Percentiles rank a stretch among this genome's conserved stretches.
Evolutionary conservation across 768 basidiomycete species (phyloP).

Genomic region (Russula sp.): DNA sequence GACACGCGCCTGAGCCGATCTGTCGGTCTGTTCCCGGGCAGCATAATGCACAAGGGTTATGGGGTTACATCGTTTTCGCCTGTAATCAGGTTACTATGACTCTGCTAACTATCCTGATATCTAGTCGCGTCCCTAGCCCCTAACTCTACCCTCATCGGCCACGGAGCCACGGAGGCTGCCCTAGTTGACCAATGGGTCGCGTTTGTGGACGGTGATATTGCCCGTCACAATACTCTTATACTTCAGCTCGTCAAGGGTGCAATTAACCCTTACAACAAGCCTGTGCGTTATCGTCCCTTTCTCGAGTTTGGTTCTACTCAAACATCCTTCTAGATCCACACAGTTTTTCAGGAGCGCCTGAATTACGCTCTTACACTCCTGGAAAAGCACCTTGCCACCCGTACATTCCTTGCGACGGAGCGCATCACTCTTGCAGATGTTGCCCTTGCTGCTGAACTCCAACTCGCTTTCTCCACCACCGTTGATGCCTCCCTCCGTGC

Average conservation of each 20-base stretch:
- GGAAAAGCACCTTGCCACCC: constrained; percentile 62
- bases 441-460: constrained; percentile 51
- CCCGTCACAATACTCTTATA: constrained; percentile 32
- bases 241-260: constrained; percentile 38
- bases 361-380: constrained; percentile 55
- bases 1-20: neutral
- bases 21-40: neutral
- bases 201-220: constrained; percentile 63
- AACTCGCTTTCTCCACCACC: constrained; percentile 44
- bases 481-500: constrained; percentile 61
- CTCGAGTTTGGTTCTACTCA: neutral
- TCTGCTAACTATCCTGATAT: constrained; percentile 15
- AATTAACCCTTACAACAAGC: constrained; percentile 72
- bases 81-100: constrained; percentile 7
- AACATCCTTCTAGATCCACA: constrained; percentile 47
- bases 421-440: constrained; percentile 94
- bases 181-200: constrained; percentile 82
- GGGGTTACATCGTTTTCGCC: neutral
- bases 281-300: constrained; percentile 38
- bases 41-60: too few species aligned
- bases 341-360: constrained; percentile 43
- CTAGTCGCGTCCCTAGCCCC: constrained; percentile 71
- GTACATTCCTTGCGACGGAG: constrained; percentile 89
- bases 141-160: constrained; percentile 72
- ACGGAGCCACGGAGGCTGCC: constrained; percentile 56